Percentiles rank a stretch among this genome's conserved stretches.
Conservation (phyloP, 371 early-diverging fungal species). For the Mortierella sp. region DNA sequence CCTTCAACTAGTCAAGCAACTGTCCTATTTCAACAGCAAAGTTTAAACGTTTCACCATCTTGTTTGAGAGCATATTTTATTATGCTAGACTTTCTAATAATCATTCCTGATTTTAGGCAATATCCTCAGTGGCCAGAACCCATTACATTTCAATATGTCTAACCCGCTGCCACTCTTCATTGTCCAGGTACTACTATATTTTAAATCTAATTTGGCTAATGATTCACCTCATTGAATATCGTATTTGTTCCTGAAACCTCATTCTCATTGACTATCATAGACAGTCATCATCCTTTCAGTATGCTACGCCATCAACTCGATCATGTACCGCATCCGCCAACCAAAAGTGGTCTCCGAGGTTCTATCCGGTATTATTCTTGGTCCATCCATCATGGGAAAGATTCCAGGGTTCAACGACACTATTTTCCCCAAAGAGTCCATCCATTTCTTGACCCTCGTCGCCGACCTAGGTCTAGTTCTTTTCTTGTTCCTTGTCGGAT, state of each 20-base stretch:
- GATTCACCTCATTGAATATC: neutral
- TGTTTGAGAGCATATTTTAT: too few relatives aligned
- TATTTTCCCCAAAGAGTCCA: constrained; percentile 73
- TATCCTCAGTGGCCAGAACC: constrained; percentile 73
- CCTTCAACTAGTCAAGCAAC: too few relatives aligned
- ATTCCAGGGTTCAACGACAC: constrained; percentile 71
- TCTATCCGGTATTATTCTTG: constrained; percentile 80
- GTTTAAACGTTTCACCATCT: too few relatives aligned
- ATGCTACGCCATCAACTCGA: constrained; percentile 28
- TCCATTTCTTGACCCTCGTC: constrained; percentile 77
- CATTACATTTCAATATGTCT: constrained; percentile 60
- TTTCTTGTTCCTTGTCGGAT: constrained; percentile 89
- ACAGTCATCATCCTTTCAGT: constrained; percentile 41
- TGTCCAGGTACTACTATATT: constrained; percentile 66
- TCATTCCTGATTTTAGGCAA: constrained; percentile 57
- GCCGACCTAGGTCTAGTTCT: constrained; percentile 90
- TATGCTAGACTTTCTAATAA: too few relatives aligned
- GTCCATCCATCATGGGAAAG: constrained; percentile 81
- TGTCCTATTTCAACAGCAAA: too few relatives aligned
- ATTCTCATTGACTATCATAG: constrained; percentile 10
- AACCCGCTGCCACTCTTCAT: constrained; percentile 65
- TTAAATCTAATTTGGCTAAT: neutral
- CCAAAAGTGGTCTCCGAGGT: constrained; percentile 85
- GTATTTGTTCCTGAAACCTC: neutral
- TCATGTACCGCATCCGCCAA: constrained; percentile 68